These are phyloP conservation scores for Boletus barrowsii DNA, from an alignment of 768 basidiomycete species.

Conservation along the genomic window DNA sequence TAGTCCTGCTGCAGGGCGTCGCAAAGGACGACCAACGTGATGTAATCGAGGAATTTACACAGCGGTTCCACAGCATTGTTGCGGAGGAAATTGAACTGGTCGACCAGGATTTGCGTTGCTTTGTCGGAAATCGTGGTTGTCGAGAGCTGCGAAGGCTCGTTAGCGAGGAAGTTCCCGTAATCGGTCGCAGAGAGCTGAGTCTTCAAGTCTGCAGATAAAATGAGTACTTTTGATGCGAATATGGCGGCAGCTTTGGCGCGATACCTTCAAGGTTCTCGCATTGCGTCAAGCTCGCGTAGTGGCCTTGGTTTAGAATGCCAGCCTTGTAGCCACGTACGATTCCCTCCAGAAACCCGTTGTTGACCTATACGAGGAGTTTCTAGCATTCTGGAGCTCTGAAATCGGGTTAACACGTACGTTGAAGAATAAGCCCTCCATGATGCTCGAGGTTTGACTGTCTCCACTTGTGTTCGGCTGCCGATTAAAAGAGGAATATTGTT, in stretches of 20 bases:
- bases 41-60: slow-evolving; percentile 92
- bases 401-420: slow-evolving; percentile 52
- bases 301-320: slow-evolving; percentile 82
- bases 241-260: slow-evolving; percentile 11
- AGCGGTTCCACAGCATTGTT: slow-evolving; percentile 90
- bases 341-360: slow-evolving; percentile 74
- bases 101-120: slow-evolving; percentile 91
- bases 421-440: slow-evolving; percentile 87
- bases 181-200: slow-evolving; percentile 96
- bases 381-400: not conserved
- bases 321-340: slow-evolving; percentile 91
- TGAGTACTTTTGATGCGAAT: slow-evolving; percentile 1
- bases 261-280: slow-evolving; percentile 96
- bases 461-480: not conserved
- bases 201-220: slow-evolving; percentile 69
- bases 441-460: slow-evolving; percentile 2
- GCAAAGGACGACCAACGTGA: slow-evolving; percentile 67
- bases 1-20: slow-evolving; percentile 1
- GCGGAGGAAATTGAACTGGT: slow-evolving; percentile 94
- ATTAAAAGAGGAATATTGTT: slow-evolving; percentile 16
- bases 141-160: slow-evolving; percentile 90
- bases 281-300: slow-evolving; percentile 92
- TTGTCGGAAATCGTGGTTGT: slow-evolving; percentile 96
- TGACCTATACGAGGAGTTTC: slow-evolving; percentile 48
- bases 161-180: slow-evolving; percentile 97